phyloP scores from a whole-genome alignment of 805 yeast genomes.

The Starmera quercuum region DNA sequence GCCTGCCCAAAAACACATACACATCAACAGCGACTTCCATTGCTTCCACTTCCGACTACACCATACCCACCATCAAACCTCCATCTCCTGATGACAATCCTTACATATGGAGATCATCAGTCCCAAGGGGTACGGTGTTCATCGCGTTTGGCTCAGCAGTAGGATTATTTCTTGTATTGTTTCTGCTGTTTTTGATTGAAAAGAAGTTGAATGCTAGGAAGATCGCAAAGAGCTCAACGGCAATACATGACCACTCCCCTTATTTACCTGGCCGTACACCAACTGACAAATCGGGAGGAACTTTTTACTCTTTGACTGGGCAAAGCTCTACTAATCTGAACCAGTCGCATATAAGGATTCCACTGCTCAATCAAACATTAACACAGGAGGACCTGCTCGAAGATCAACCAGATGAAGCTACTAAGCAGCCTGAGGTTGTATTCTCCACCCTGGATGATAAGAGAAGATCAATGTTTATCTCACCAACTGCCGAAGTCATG shows the following conservation, averaged over 20 bases:
- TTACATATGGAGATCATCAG: conserved; percentile 39
- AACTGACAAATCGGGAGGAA: conserved; percentile 6
- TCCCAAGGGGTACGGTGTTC: conserved; percentile 75
- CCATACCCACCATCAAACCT: conserved; percentile 28
- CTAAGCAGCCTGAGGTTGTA: conserved; percentile 6
- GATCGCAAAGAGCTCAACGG: conserved; percentile 39
- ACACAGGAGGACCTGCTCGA: conserved; percentile 5
- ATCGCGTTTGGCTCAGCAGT: conserved; percentile 71
- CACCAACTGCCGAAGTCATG: conserved; percentile 76
- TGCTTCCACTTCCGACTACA: conserved; percentile 13
- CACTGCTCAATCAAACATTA: background rate
- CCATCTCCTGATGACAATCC: conserved; percentile 64
- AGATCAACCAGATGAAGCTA: conserved; percentile 10
- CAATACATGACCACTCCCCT: conserved; percentile 11
- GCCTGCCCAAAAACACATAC: conserved; percentile 6
- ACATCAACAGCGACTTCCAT: conserved; percentile 1
- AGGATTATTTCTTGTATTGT: conserved; percentile 46
- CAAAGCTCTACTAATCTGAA: background rate
- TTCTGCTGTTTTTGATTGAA: conserved; percentile 45
- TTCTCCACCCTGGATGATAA: conserved; percentile 19
- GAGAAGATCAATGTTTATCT: conserved; percentile 47
- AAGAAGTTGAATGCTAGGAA: conserved; percentile 41
- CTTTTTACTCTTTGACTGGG: background rate
- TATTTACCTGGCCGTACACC: conserved; percentile 11
- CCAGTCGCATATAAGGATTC: background rate